A percentile compares a stretch with the other conserved stretches of the same genome.
These are phyloP conservation scores for Cucumis hystrix DNA, from an alignment of 306 rosid species.

Conservation along the genomic window DNA sequence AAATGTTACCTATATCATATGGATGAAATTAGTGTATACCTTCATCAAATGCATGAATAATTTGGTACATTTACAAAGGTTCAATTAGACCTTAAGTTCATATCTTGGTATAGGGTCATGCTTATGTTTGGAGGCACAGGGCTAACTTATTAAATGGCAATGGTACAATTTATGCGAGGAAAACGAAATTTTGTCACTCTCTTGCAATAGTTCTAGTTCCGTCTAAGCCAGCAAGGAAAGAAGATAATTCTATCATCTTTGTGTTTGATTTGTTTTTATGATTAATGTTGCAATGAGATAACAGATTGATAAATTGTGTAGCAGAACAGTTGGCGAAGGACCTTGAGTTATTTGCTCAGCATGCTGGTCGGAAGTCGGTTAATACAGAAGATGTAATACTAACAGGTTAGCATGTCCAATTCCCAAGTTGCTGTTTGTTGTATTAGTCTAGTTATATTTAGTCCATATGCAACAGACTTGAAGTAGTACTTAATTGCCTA, in stretches of 20 bases:
- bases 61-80: not conserved
- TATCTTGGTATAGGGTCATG: not conserved
- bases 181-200: not conserved
- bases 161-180: not conserved
- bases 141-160: not conserved
- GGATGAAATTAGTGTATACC: not conserved
- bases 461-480: not conserved
- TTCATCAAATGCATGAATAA: not conserved
- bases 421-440: not conserved
- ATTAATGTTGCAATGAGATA: not conserved
- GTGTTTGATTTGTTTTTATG: not conserved
- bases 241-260: not conserved
- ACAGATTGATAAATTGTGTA: not conserved
- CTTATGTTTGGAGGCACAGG: not conserved
- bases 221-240: not conserved
- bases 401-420: conserved; percentile 37
- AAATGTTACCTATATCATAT: not conserved
- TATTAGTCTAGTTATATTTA: not conserved
- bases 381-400: conserved; percentile 87
- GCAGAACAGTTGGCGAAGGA: conserved; percentile 78
- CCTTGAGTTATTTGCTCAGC: conserved; percentile 73
- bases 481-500: not conserved
- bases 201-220: not conserved
- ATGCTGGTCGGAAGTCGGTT: conserved; percentile 66
- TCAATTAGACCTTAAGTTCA: not conserved